A percentile compares a stretch with the other conserved stretches of the same genome.
Evolutionary conservation across 176 grass and related monocot genomes (phyloP).

Genomic region (Triticum turgidum): DNA sequence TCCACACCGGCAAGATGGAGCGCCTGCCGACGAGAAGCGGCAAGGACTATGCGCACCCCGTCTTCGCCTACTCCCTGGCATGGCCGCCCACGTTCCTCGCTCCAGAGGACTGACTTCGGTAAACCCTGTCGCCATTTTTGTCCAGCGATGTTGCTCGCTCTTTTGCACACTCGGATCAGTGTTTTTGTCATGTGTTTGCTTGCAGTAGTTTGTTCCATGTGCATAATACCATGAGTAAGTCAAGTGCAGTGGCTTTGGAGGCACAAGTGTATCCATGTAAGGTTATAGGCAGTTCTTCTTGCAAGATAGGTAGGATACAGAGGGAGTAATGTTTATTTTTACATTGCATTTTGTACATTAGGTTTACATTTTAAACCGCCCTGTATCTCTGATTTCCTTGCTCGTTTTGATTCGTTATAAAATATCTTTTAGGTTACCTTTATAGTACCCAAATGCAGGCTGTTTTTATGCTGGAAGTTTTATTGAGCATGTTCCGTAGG

Average conservation of each 20-base stretch:
- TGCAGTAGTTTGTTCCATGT: background rate
- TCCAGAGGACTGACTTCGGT: background rate
- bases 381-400: background rate
- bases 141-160: background rate
- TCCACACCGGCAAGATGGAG: background rate
- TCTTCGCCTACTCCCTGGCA: constrained; percentile 1
- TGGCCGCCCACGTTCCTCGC: constrained; percentile 1
- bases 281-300: background rate
- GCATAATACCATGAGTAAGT: background rate
- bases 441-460: background rate
- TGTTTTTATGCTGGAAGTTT: background rate
- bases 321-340: background rate
- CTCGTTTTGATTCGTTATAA: background rate
- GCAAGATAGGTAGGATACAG: background rate
- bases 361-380: background rate
- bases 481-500: background rate
- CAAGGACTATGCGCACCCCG: background rate
- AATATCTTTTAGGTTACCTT: background rate
- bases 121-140: background rate
- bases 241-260: background rate
- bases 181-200: background rate
- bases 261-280: background rate
- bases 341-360: background rate
- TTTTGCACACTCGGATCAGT: background rate
- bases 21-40: background rate